These are phyloP conservation scores for Phytophthora pini DNA, from an alignment of 352 stramenopile species.

Conservation along the genomic window DNA sequence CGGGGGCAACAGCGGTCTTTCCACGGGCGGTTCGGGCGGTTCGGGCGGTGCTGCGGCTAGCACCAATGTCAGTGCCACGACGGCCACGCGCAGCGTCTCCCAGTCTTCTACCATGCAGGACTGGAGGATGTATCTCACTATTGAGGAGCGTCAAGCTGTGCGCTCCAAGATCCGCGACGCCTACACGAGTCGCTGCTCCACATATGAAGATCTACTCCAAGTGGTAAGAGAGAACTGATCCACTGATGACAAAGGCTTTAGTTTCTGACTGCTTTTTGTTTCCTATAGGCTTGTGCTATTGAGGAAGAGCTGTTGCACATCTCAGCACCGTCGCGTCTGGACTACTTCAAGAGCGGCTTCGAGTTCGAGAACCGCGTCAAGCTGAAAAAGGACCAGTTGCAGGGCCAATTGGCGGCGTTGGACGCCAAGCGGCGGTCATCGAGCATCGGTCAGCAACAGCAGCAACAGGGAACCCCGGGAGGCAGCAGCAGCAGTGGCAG, in stretches of 20 bases:
- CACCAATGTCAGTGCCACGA: constrained; percentile 33
- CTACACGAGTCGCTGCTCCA: constrained; percentile 85
- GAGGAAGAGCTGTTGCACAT: constrained; percentile 91
- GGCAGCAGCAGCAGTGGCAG: constrained; percentile 45
- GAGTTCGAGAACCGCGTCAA: constrained; percentile 92
- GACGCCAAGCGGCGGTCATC: constrained; percentile 77
- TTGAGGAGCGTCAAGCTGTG: constrained; percentile 89
- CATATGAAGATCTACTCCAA: constrained; percentile 90
- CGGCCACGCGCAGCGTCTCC: constrained; percentile 62
- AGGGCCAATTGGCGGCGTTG: constrained; percentile 82
- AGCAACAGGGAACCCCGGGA: constrained; percentile 29
- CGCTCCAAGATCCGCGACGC: constrained; percentile 88
- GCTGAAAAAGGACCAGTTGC: constrained; percentile 89
- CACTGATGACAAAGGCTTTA: background rate
- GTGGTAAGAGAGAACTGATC: constrained; percentile 55
- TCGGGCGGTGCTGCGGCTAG: constrained; percentile 12
- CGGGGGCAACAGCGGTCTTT: constrained; percentile 29
- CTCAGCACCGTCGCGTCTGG: constrained; percentile 83
- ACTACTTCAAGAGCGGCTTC: constrained; percentile 93
- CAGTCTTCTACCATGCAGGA: constrained; percentile 82
- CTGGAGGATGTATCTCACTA: constrained; percentile 91
- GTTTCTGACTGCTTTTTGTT: background rate
- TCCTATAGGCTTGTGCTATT: constrained; percentile 79
- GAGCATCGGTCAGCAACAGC: constrained; percentile 40
- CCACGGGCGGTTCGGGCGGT: constrained; percentile 14